Conservation (phyloP, 208 protist species). For the Leishmania martiniquensis region DNA sequence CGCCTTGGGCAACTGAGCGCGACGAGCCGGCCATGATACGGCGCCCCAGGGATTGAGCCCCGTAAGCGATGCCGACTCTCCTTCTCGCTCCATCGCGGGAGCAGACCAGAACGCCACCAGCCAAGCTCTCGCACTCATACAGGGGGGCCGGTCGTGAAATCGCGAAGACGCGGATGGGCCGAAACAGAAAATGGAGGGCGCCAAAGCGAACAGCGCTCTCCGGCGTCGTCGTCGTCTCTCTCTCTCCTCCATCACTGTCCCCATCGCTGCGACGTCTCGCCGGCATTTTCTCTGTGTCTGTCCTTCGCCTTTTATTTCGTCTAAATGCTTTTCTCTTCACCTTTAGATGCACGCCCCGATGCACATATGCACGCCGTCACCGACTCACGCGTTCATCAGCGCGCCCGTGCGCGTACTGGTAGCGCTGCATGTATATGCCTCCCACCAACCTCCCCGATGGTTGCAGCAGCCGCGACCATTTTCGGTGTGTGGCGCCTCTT, state of each 20-base stretch:
- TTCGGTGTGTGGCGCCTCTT: not conserved
- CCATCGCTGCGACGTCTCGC: too few relatives aligned
- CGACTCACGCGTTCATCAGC: not conserved
- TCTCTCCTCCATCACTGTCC: not conserved
- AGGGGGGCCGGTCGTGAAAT: too few relatives aligned
- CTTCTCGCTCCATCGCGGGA: not conserved
- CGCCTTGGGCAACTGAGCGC: not conserved
- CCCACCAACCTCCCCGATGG: too few relatives aligned
- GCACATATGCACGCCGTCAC: not conserved
- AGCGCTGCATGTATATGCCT: not conserved
- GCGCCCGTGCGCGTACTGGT: too few relatives aligned
- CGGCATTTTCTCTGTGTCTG: not conserved
- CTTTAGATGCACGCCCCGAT: conserved; percentile 7
- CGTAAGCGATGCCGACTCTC: too few relatives aligned
- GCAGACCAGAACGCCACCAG: too few relatives aligned
- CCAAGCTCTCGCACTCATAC: too few relatives aligned
- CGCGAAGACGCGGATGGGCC: too few relatives aligned
- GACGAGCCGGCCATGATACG: not conserved
- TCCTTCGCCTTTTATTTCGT: not conserved
- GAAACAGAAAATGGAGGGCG: too few relatives aligned
- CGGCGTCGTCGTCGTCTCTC: not conserved
- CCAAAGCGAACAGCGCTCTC: too few relatives aligned
- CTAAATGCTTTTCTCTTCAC: not conserved
- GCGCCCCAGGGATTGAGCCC: too few relatives aligned
- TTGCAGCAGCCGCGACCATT: too few relatives aligned